Conservation (phyloP, 129 eudicot species). For the Chrysanthemum makinoi region DNA sequence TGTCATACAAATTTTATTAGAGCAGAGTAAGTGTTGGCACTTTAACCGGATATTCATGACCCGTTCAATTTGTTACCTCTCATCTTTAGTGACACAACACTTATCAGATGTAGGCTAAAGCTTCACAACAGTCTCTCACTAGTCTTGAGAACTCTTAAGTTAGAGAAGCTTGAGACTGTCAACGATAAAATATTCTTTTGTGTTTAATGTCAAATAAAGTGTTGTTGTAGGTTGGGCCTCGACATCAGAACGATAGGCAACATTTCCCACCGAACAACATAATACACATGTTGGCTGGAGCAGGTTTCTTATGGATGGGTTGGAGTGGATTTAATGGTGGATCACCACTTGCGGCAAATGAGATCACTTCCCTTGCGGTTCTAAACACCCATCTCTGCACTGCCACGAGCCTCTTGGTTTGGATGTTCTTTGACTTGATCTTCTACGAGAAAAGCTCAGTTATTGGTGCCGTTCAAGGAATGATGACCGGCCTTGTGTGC, state of each 20-base stretch:
- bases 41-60: too few relatives aligned
- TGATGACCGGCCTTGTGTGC: conserved; percentile 92
- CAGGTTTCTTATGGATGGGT: conserved; percentile 86
- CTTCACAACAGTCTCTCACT: neutral
- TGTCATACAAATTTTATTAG: too few relatives aligned
- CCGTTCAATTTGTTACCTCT: too few relatives aligned
- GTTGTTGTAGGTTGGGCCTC: conserved; percentile 66
- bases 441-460: conserved; percentile 67
- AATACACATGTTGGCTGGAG: conserved; percentile 75
- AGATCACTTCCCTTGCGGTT: conserved; percentile 61
- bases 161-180: neutral
- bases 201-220: conserved; percentile 13
- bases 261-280: conserved; percentile 90
- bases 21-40: too few relatives aligned
- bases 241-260: conserved; percentile 52
- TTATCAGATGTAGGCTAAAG: neutral
- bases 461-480: conserved; percentile 77
- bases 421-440: conserved; percentile 65
- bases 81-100: too few relatives aligned
- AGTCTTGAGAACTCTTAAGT: neutral
- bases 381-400: conserved; percentile 79
- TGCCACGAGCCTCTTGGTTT: conserved; percentile 71
- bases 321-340: conserved; percentile 87
- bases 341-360: conserved; percentile 57
- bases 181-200: neutral